Conservation (phyloP, 2,329 filamentous ascomycete genomes). For the Cladophialophora chaetospira region DNA sequence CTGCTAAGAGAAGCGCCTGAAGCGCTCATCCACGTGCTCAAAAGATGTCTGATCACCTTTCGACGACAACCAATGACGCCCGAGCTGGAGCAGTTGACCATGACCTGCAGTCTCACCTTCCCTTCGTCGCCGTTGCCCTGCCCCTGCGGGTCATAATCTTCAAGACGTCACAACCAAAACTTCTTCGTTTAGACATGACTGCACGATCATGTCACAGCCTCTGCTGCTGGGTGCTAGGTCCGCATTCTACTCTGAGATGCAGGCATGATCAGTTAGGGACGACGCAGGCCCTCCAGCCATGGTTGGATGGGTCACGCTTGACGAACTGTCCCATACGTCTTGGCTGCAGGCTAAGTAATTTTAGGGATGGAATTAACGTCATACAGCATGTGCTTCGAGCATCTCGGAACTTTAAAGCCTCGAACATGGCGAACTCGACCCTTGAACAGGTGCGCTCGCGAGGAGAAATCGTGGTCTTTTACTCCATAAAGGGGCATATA, state of each 20-base stretch:
- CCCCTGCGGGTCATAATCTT: background rate
- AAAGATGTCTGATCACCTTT: background rate
- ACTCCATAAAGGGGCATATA: no score
- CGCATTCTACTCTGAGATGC: no score
- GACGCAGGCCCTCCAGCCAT: no score
- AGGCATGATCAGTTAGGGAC: no score
- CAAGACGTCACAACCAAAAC: background rate
- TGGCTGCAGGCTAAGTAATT: constrained; percentile 1
- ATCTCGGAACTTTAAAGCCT: constrained; percentile 20
- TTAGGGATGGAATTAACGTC: constrained; percentile 18
- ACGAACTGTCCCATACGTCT: constrained; percentile 17
- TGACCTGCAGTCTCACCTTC: background rate
- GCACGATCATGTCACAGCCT: constrained; percentile 8
- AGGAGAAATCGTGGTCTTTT: constrained; percentile 10
- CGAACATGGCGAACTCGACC: background rate
- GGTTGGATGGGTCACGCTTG: constrained; percentile 3
- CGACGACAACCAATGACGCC: background rate
- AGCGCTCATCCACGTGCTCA: constrained; percentile 18
- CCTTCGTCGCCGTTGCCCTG: background rate
- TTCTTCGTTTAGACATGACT: no score
- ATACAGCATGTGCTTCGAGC: constrained; percentile 18
- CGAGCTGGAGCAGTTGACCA: background rate
- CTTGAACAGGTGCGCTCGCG: background rate
- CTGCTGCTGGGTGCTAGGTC: no score
- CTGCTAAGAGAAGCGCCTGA: constrained; percentile 4